Conservation (phyloP, 2,329 filamentous ascomycete species). For the Daldinia sp. region DNA sequence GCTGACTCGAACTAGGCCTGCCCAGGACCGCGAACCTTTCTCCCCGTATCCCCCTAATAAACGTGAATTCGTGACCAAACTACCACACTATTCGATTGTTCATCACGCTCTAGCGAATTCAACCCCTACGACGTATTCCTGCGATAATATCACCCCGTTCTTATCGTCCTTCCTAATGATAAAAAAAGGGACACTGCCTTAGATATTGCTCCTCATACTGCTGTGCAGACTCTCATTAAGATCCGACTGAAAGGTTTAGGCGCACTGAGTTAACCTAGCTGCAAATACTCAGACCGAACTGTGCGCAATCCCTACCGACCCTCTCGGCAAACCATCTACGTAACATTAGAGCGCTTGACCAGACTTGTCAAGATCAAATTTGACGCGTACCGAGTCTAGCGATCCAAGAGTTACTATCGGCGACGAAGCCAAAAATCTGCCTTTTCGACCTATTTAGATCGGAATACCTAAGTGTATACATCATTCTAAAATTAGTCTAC, state of each 20-base stretch:
- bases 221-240: constrained; percentile 17
- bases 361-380: constrained; percentile 2
- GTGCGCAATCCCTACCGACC: constrained; percentile 8
- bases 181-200: constrained; percentile 1
- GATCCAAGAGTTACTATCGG: not conserved
- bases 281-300: not conserved
- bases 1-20: constrained; percentile 27
- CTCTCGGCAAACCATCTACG: not conserved
- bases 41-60: not conserved
- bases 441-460: not conserved
- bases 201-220: constrained; percentile 15
- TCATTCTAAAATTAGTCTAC: not conserved
- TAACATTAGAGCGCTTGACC: not conserved
- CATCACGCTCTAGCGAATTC: constrained; percentile 4
- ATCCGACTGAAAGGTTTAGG: constrained; percentile 7
- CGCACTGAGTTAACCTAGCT: constrained; percentile 7
- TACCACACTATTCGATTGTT: constrained; percentile 3
- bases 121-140: constrained; percentile 6
- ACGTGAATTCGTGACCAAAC: constrained; percentile 11
- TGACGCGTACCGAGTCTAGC: constrained; percentile 19
- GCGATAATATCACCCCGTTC: constrained; percentile 16
- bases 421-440: not conserved
- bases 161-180: constrained; percentile 2
- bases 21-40: constrained; percentile 8
- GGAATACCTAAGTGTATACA: not conserved